Evolutionary conservation across 495 filamentous ascomycete species (phyloP), one percentile per base, ranked within the genome.

Genomic region (Aspergillus sclerotiicarbonarius): DNA sequence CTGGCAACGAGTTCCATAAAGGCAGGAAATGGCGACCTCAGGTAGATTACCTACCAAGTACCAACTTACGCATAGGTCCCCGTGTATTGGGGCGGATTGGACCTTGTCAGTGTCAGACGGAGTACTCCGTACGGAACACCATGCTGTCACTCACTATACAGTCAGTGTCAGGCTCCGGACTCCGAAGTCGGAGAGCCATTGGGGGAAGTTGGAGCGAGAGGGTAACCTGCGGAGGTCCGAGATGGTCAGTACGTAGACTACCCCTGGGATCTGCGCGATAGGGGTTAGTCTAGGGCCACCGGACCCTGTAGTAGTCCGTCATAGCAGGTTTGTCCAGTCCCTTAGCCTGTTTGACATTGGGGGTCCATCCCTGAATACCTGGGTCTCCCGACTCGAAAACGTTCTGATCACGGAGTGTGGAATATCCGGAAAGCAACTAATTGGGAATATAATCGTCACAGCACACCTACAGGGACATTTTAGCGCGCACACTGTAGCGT

Each of bases 131-230:
- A 25, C 25, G 25, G 35, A 16, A n/a, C n/a, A 16, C 18, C 6
- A 43, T 47, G 12, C 31, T 56, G 25, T 41, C 37, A 6, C 37
- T 41, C 37, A 6, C 37, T 41, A 41, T 41, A 41, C 37, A 12
- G n/a, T 6, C 10, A 8, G 9, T 2, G 35, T 37, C 10, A 16
- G 25, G n/a, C 25, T 25, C 54, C 31, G 8, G 15, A n/a, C 39
- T 56, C 54, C 54, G 54, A 56, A 56, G 44, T 56, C 54, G 54
- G 54, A 56, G 54, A 29, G 41, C 32, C 25, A 15, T 43, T 56
- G 53, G 29, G 46, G 47, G 19, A 49, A 37, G 10, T 32, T 56
- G 44, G 53, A 29, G 8, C 43, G 19, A 37, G 16, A 48, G 35
- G 32, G 13, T 8, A 32, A 21, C 47, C 31, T 50, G 47, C 47